A percentile compares a stretch with the other conserved stretches of the same genome.
Evolutionary conservation across 2,329 filamentous ascomycete species (phyloP).

Genomic region (Sporothrix protearum): DNA sequence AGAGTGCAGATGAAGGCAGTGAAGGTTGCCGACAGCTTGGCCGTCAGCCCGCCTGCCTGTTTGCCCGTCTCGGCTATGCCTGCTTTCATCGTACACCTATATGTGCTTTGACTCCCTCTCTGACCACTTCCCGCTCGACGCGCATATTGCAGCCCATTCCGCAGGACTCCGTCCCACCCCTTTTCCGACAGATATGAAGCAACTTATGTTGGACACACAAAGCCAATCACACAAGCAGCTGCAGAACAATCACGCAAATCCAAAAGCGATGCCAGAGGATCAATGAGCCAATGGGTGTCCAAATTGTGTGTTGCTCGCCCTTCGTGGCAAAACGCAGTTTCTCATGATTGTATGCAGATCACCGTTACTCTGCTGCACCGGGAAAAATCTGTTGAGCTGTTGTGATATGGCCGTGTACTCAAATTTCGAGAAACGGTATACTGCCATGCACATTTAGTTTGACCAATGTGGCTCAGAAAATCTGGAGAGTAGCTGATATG

Average conservation of each 20-base stretch:
- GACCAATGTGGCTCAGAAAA: background rate
- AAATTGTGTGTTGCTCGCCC: background rate
- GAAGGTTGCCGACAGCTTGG: background rate
- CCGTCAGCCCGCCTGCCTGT: background rate
- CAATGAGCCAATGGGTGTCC: background rate
- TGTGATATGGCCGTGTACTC: background rate
- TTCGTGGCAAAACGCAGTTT: background rate
- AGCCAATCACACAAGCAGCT: background rate
- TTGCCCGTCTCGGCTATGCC: background rate
- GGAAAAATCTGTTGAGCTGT: background rate
- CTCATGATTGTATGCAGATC: background rate
- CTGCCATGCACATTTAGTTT: background rate
- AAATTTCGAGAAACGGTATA: background rate
- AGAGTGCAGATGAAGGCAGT: background rate
- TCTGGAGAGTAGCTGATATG: background rate
- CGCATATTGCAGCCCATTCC: background rate
- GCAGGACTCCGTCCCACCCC: background rate
- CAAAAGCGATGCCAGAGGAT: background rate
- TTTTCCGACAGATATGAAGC: background rate
- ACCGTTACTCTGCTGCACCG: background rate
- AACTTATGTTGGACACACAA: background rate
- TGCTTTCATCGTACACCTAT: too few species aligned
- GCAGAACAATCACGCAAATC: background rate
- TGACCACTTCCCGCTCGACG: background rate
- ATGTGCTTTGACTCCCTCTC: too few species aligned